A percentile compares a stretch with the other conserved stretches of the same genome.
Conservation (phyloP, 2,329 filamentous ascomycete genomes). For the Exophiala dermatitidis region DNA sequence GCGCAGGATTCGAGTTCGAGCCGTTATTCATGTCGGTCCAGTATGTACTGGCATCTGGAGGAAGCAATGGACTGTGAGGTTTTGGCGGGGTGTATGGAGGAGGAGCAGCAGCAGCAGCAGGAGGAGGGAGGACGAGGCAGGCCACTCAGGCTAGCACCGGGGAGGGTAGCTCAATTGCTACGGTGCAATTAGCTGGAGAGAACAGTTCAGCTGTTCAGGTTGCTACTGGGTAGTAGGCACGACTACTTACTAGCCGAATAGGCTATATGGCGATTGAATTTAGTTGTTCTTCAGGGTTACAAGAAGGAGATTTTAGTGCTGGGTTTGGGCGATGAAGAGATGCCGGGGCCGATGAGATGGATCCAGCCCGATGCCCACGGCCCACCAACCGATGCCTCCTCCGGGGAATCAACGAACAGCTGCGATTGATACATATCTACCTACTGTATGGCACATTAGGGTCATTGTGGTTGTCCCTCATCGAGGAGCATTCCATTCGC, state of each 20-base stretch:
- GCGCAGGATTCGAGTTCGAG: conserved; percentile 5
- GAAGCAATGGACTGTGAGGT: neutral
- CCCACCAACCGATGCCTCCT: neutral
- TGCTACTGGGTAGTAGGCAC: too few relatives aligned
- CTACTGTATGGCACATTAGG: too few relatives aligned
- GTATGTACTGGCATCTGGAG: conserved; percentile 7
- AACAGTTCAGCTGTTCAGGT: neutral
- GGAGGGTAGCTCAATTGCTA: neutral
- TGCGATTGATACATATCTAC: too few relatives aligned
- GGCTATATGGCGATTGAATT: neutral
- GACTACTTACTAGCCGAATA: neutral
- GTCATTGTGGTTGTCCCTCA: too few relatives aligned
- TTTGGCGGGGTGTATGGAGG: neutral
- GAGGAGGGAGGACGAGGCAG: neutral
- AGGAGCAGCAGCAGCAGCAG: neutral
- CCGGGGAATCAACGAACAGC: neutral
- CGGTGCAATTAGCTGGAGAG: neutral
- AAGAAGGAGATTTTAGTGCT: neutral
- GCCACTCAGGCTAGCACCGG: neutral
- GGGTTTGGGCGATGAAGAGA: neutral
- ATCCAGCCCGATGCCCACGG: neutral
- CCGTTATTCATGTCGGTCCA: conserved; percentile 16
- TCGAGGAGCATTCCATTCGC: too few relatives aligned
- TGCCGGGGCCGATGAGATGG: neutral
- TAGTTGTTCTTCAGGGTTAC: neutral